Evolutionary conservation across 1,139 yeast species (phyloP).

Genomic region (Sugiyamaella paludigena): DNA sequence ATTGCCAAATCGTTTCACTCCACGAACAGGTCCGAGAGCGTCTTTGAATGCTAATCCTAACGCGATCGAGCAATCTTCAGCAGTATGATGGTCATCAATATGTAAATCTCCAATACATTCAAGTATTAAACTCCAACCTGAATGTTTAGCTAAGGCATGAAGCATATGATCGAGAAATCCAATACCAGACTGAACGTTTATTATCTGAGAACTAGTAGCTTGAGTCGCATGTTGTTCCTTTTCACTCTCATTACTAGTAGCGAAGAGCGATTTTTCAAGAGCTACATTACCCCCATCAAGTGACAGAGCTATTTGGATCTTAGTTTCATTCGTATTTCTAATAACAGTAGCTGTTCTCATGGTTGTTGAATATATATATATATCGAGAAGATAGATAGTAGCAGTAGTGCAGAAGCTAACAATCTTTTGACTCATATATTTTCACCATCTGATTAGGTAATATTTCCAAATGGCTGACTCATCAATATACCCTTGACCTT

Average conservation of each 20-base stretch:
- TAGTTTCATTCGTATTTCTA: conserved; percentile 88
- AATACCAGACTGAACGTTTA: conserved; percentile 82
- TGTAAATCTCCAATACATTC: conserved; percentile 93
- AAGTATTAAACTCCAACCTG: conserved; percentile 90
- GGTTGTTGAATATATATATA: not conserved
- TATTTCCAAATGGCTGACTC: not conserved
- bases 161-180: conserved; percentile 97
- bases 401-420: not conserved
- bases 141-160: conserved; percentile 93
- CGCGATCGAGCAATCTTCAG: conserved; percentile 94
- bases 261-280: conserved; percentile 53
- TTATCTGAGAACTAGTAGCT: conserved; percentile 55
- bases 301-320: conserved; percentile 79
- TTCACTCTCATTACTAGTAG: too few relatives aligned
- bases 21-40: conserved; percentile 85
- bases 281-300: conserved; percentile 78
- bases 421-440: too few relatives aligned
- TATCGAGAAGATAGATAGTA: too few relatives aligned
- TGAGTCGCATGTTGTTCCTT: conserved; percentile 57
- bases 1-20: conserved; percentile 89
- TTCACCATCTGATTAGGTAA: too few relatives aligned
- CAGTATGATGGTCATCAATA: conserved; percentile 95
- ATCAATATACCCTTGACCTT: not conserved
- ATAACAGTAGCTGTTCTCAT: conserved; percentile 49
- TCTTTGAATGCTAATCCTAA: conserved; percentile 84